phyloP scores from a whole-genome alignment of 140 eudicot species.

The Erigeron philadelphicus region DNA sequence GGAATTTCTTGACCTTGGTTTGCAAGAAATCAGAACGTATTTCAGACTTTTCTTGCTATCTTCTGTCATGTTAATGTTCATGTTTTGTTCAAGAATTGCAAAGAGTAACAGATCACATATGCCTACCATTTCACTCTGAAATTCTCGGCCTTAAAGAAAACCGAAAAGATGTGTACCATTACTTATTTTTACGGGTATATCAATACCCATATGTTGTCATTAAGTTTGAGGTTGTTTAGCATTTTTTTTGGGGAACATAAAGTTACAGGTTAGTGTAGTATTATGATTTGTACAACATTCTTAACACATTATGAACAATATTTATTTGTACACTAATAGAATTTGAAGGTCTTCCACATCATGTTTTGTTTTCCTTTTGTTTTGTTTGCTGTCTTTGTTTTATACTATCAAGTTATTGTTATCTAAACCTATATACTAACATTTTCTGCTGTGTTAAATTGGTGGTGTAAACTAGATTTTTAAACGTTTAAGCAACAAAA shows the following conservation, averaged over 20 bases:
- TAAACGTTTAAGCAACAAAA: no score
- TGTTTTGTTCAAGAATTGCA: slow-evolving; percentile 80
- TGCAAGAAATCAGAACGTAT: slow-evolving; percentile 81
- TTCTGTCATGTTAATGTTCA: slow-evolving; percentile 64
- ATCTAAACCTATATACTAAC: no score
- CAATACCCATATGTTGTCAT: slow-evolving; percentile 12
- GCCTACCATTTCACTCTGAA: slow-evolving; percentile 37
- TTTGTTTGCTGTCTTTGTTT: no score
- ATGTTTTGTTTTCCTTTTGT: no score
- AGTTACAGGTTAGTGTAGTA: slow-evolving; percentile 2
- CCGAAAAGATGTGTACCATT: background rate
- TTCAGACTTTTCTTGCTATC: slow-evolving; percentile 74
- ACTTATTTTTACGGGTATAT: slow-evolving; percentile 14
- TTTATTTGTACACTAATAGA: no score
- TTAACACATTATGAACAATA: slow-evolving; percentile 1
- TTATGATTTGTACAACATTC: slow-evolving; percentile 1
- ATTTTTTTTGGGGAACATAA: background rate
- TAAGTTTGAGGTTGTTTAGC: background rate
- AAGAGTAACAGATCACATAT: slow-evolving; percentile 56
- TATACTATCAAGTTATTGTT: no score
- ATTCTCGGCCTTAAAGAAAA: background rate
- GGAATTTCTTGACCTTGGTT: slow-evolving; percentile 73
- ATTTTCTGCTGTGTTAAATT: no score
- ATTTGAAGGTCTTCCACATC: no score
- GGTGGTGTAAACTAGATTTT: no score